These are phyloP conservation scores for Xylaria palmicola DNA, from an alignment of 495 filamentous ascomycete species.

Conservation along the genomic window DNA sequence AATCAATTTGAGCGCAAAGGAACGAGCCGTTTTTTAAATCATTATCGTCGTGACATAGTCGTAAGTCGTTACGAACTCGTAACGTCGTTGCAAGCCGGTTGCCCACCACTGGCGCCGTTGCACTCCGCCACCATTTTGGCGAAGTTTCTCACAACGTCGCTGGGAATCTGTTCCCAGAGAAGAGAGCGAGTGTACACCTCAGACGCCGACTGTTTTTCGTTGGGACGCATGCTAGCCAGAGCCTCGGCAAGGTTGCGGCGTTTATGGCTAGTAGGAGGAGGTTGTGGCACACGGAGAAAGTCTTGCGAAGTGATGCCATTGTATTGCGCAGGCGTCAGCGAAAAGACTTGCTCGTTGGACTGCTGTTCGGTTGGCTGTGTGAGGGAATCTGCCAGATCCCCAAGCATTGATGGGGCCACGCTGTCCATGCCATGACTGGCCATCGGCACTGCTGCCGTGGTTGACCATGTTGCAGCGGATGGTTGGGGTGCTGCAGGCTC, in stretches of 20 bases:
- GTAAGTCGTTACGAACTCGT: conserved; percentile 37
- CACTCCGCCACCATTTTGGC: conserved; percentile 76
- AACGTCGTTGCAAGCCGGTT: conserved; percentile 29
- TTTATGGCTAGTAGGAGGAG: conserved; percentile 50
- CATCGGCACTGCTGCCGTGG: conserved; percentile 48
- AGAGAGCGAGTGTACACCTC: conserved; percentile 92
- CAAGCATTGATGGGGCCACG: conserved; percentile 63
- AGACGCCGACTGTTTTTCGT: conserved; percentile 64
- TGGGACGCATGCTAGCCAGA: conserved; percentile 72
- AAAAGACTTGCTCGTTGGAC: conserved; percentile 85
- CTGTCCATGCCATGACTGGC: conserved; percentile 52
- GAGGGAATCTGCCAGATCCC: conserved; percentile 70
- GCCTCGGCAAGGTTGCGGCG: conserved; percentile 80
- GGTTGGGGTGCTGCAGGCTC: conserved; percentile 50
- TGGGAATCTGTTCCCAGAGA: conserved; percentile 90
- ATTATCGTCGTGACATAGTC: conserved; percentile 18
- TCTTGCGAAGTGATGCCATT: conserved; percentile 76
- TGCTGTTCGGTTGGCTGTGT: conserved; percentile 79
- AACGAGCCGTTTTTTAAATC: conserved; percentile 20
- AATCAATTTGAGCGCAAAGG: conserved; percentile 5
- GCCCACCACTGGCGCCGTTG: conserved; percentile 33
- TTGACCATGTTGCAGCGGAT: conserved; percentile 50
- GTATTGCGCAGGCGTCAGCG: conserved; percentile 83
- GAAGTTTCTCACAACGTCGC: conserved; percentile 90
- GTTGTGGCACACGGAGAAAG: conserved; percentile 54